Conservation (phyloP, 83 land plant genomes). For the Diphasiastrum complanatum region DNA sequence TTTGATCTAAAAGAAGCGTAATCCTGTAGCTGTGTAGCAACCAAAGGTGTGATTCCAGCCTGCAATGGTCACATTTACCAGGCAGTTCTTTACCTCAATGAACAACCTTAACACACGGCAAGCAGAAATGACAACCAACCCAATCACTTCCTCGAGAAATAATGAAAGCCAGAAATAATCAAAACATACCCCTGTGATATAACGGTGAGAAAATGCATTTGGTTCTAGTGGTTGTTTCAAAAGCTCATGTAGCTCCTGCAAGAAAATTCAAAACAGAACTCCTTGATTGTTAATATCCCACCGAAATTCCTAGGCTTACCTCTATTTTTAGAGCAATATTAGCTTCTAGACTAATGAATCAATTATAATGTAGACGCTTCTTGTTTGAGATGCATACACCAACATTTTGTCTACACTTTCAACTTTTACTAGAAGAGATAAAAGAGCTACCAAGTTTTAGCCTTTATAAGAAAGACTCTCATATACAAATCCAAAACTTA, state of each 20-base stretch:
- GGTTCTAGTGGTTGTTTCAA: constrained; percentile 32
- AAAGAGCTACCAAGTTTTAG: too few relatives aligned
- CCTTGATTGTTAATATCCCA: too few relatives aligned
- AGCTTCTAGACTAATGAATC: too few relatives aligned
- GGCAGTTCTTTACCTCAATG: neutral
- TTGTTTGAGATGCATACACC: too few relatives aligned
- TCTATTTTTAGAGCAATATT: too few relatives aligned
- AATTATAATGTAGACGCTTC: too few relatives aligned
- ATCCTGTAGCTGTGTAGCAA: constrained; percentile 29
- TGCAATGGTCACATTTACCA: constrained; percentile 13
- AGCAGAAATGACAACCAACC: neutral
- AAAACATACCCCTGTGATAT: constrained; percentile 32
- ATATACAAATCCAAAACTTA: too few relatives aligned
- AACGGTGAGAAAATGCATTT: constrained; percentile 33
- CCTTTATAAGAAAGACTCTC: too few relatives aligned
- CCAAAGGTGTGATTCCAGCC: constrained; percentile 30
- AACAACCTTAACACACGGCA: neutral
- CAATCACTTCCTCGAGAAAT: neutral
- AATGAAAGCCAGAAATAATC: neutral
- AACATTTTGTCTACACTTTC: too few relatives aligned
- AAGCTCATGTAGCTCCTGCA: constrained; percentile 29
- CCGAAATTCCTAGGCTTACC: too few relatives aligned
- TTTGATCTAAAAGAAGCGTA: constrained; percentile 7
- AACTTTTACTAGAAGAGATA: too few relatives aligned
- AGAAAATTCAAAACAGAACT: too few relatives aligned